A percentile compares a stretch with the other conserved stretches of the same genome.
Evolutionary conservation across 2,329 filamentous ascomycete species (phyloP).

Genomic region (Aspergillus novofumigatus): DNA sequence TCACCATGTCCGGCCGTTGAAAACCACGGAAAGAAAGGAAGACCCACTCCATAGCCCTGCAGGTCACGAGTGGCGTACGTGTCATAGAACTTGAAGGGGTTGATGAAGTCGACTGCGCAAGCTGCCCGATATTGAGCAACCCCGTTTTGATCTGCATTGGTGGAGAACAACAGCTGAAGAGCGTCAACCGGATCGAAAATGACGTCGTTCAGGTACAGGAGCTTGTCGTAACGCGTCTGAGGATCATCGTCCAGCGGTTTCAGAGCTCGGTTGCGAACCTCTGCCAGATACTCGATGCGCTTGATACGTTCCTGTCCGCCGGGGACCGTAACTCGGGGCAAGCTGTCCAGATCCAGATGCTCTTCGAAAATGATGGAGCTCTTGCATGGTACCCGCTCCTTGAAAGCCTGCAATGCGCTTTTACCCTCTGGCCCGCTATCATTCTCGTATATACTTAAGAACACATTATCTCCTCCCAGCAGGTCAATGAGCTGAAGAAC

Average conservation of each 20-base stretch:
- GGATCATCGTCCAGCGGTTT: conserved; percentile 54
- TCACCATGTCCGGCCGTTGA: conserved; percentile 47
- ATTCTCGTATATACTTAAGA: conserved; percentile 70
- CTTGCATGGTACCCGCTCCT: conserved; percentile 46
- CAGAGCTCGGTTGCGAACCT: conserved; percentile 67
- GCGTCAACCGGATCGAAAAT: conserved; percentile 57
- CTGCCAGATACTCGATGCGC: conserved; percentile 67
- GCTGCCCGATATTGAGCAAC: conserved; percentile 61
- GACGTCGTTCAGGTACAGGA: conserved; percentile 65
- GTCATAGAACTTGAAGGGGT: conserved; percentile 72
- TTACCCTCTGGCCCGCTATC: conserved; percentile 57
- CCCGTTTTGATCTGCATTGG: conserved; percentile 51
- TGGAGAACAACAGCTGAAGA: conserved; percentile 59
- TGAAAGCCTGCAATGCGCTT: conserved; percentile 52
- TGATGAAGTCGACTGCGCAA: conserved; percentile 70
- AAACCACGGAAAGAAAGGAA: conserved; percentile 73
- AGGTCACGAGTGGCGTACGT: conserved; percentile 69
- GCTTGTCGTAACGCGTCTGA: conserved; percentile 49
- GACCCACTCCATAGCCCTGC: conserved; percentile 64
- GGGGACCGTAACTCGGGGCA: conserved; percentile 60
- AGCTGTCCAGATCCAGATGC: conserved; percentile 52
- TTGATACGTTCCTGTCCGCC: conserved; percentile 62
- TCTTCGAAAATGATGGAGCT: conserved; percentile 57
- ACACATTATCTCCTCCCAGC: conserved; percentile 64
- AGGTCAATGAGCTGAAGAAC: conserved; percentile 61